Conservation (phyloP, 2,329 filamentous ascomycete species). For the Diaporthe vexans region DNA sequence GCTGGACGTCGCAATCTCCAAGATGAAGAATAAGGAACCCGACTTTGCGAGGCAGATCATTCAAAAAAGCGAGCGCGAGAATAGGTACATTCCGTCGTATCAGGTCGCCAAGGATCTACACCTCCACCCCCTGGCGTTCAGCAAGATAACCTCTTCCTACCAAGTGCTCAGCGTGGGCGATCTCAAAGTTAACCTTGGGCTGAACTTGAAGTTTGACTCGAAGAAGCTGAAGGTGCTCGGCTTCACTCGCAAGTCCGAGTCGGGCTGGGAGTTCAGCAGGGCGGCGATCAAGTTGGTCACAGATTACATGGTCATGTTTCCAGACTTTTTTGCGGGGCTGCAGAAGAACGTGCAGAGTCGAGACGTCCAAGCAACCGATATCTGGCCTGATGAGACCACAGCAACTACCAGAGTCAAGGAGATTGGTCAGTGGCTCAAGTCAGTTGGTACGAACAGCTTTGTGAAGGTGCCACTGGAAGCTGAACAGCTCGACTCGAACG, state of each 20-base stretch:
- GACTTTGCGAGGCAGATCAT: slow-evolving; percentile 87
- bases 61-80: slow-evolving; percentile 75
- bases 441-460: slow-evolving; percentile 89
- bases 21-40: slow-evolving; percentile 78
- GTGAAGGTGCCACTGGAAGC: slow-evolving; percentile 97
- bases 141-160: slow-evolving; percentile 96
- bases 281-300: slow-evolving; percentile 85
- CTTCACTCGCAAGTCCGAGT: slow-evolving; percentile 88
- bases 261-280: slow-evolving; percentile 95
- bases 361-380: slow-evolving; percentile 85
- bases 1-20: slow-evolving; percentile 83
- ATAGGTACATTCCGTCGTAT: slow-evolving; percentile 88
- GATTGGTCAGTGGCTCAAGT: slow-evolving; percentile 93
- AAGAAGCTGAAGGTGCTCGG: slow-evolving; percentile 96
- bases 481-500: slow-evolving; percentile 92
- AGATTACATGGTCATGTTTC: slow-evolving; percentile 93
- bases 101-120: slow-evolving; percentile 86
- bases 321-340: slow-evolving; percentile 93
- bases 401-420: slow-evolving; percentile 90
- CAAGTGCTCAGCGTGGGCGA: slow-evolving; percentile 84
- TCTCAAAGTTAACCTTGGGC: slow-evolving; percentile 87
- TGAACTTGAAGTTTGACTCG: slow-evolving; percentile 97
- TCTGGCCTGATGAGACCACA: slow-evolving; percentile 80
- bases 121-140: slow-evolving; percentile 88
- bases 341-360: slow-evolving; percentile 88